These are phyloP conservation scores for Syncephalastrum contaminatum DNA, from an alignment of 371 early-diverging fungal species.

Conservation along the genomic window DNA sequence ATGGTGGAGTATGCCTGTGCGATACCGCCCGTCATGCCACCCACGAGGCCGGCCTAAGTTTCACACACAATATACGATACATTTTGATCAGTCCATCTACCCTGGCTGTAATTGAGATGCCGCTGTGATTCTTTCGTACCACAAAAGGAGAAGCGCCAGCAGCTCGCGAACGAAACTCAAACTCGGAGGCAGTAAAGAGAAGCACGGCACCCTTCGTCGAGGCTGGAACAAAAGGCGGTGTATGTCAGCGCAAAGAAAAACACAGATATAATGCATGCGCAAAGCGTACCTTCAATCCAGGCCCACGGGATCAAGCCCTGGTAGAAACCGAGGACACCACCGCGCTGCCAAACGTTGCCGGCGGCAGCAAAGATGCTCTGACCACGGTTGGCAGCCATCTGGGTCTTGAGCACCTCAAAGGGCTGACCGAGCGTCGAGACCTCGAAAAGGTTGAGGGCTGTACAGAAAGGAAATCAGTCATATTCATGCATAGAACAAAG, in stretches of 20 bases:
- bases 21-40: slow-evolving; percentile 92
- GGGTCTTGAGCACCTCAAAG: slow-evolving; percentile 90
- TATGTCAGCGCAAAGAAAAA: no score
- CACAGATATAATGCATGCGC: neutral
- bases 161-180: slow-evolving; percentile 74
- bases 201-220: slow-evolving; percentile 94
- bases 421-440: slow-evolving; percentile 89
- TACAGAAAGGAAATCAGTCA: neutral
- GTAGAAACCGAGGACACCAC: slow-evolving; percentile 81
- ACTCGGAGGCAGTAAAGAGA: slow-evolving; percentile 90
- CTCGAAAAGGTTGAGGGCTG: slow-evolving; percentile 76
- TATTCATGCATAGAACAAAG: no score
- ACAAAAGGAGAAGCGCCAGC: slow-evolving; percentile 58
- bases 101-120: neutral
- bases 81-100: neutral
- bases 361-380: slow-evolving; percentile 65
- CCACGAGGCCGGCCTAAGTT: slow-evolving; percentile 76
- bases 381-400: slow-evolving; percentile 84
- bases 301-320: slow-evolving; percentile 88
- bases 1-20: slow-evolving; percentile 95
- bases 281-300: slow-evolving; percentile 73
- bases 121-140: slow-evolving; percentile 29
- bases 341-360: slow-evolving; percentile 71
- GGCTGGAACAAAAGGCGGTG: slow-evolving; percentile 28
- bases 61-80: slow-evolving; percentile 2